These are phyloP conservation scores for Jackrogersella minutella DNA, from an alignment of 495 filamentous ascomycete species.

Conservation along the genomic window DNA sequence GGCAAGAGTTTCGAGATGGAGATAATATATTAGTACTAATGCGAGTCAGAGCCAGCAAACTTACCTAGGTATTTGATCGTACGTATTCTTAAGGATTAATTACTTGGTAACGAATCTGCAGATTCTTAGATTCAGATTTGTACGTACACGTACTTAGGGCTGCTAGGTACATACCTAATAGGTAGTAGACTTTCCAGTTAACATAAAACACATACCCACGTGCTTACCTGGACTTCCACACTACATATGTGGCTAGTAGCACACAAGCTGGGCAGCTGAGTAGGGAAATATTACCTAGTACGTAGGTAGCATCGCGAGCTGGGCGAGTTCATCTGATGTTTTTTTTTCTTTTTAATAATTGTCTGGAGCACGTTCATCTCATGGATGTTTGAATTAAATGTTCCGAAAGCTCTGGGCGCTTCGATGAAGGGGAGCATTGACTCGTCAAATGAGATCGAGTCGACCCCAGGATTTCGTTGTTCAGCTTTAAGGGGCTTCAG, in stretches of 20 bases:
- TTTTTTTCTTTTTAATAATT: too few relatives aligned
- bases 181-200: neutral
- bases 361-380: slow-evolving; percentile 27
- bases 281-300: too few relatives aligned
- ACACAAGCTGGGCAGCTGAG: neutral
- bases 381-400: slow-evolving; percentile 11
- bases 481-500: neutral
- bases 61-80: too few relatives aligned
- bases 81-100: neutral
- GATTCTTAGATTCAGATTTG: neutral
- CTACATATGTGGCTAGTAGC: neutral
- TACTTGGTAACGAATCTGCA: neutral
- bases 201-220: neutral
- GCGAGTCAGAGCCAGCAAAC: slow-evolving; percentile 1
- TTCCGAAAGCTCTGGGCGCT: slow-evolving; percentile 18
- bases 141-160: neutral
- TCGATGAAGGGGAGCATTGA: slow-evolving; percentile 11
- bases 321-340: slow-evolving; percentile 30
- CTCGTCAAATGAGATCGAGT: slow-evolving; percentile 18
- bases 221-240: neutral
- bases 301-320: too few relatives aligned
- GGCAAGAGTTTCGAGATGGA: slow-evolving; percentile 1
- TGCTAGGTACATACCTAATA: neutral
- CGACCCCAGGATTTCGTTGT: slow-evolving; percentile 29
- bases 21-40: slow-evolving; percentile 2